These are phyloP conservation scores for Plasmodium blacklocki DNA, from an alignment of 169 alveolate species.

Conservation along the genomic window DNA sequence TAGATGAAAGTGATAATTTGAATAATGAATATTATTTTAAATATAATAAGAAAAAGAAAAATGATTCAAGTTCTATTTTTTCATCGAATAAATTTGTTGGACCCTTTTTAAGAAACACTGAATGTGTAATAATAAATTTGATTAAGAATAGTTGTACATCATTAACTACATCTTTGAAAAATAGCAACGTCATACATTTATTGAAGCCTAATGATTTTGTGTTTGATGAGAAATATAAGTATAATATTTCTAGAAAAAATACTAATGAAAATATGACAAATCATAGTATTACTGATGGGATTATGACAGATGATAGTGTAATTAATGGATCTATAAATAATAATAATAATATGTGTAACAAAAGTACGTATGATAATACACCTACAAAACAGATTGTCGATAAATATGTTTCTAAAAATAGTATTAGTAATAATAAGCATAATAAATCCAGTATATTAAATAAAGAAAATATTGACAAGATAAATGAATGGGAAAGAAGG, in stretches of 20 bases:
- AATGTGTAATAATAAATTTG: slow-evolving; percentile 60
- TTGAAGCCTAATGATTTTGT: slow-evolving; percentile 47
- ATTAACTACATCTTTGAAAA: slow-evolving; percentile 62
- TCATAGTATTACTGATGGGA: no score
- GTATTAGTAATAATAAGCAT: not conserved
- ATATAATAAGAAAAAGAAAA: slow-evolving; percentile 32
- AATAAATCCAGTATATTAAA: slow-evolving; percentile 6
- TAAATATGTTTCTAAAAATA: no score
- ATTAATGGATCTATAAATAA: not conserved
- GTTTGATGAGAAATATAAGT: slow-evolving; percentile 15
- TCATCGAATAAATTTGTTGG: slow-evolving; percentile 67
- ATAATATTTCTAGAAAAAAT: not conserved
- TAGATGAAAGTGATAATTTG: slow-evolving; percentile 3
- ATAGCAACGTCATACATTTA: slow-evolving; percentile 54
- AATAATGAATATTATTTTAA: slow-evolving; percentile 8
- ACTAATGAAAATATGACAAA: no score
- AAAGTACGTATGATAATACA: not conserved
- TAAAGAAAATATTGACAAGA: slow-evolving; percentile 15
- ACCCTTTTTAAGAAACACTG: slow-evolving; percentile 58
- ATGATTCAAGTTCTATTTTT: slow-evolving; percentile 23
- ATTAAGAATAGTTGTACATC: slow-evolving; percentile 75
- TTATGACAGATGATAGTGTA: not conserved
- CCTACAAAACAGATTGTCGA: no score
- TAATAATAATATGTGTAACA: not conserved
- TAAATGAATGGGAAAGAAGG: slow-evolving; percentile 17